A percentile compares a stretch with the other conserved stretches of the same genome.
Evolutionary conservation across 2,329 filamentous ascomycete genomes (phyloP).

Genomic region (Colletotrichum scovillei): DNA sequence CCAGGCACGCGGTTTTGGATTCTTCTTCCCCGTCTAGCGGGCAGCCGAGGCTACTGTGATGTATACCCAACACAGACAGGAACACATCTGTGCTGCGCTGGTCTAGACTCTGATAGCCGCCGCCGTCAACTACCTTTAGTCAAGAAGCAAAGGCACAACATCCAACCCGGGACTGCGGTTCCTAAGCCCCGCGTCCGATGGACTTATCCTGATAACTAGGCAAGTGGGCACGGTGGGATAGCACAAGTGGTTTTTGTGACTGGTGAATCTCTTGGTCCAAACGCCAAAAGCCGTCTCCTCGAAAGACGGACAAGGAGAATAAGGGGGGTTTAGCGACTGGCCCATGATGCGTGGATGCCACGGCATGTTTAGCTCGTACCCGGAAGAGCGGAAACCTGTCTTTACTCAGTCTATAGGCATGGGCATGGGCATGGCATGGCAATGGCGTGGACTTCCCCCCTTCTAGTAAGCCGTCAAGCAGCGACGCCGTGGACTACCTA

Average conservation of each 20-base stretch:
- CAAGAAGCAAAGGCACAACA: not conserved
- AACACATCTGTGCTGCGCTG: not conserved
- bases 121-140: not conserved
- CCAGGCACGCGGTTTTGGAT: too few relatives aligned
- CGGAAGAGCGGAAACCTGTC: not conserved
- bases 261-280: not conserved
- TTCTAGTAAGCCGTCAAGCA: not conserved
- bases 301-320: not conserved
- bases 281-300: not conserved
- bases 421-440: not conserved
- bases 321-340: not conserved
- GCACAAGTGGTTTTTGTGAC: not conserved
- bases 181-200: not conserved
- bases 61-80: not conserved
- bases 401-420: not conserved
- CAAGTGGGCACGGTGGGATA: too few relatives aligned
- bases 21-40: not conserved
- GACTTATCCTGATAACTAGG: not conserved
- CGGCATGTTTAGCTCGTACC: not conserved
- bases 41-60: slow-evolving; percentile 9
- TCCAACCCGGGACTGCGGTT: not conserved
- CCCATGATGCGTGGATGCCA: not conserved
- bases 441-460: not conserved
- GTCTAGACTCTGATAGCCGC: not conserved
- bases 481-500: not conserved